Conservation (phyloP, 352 stramenopile genomes). For the Globisporangium irregulare region DNA sequence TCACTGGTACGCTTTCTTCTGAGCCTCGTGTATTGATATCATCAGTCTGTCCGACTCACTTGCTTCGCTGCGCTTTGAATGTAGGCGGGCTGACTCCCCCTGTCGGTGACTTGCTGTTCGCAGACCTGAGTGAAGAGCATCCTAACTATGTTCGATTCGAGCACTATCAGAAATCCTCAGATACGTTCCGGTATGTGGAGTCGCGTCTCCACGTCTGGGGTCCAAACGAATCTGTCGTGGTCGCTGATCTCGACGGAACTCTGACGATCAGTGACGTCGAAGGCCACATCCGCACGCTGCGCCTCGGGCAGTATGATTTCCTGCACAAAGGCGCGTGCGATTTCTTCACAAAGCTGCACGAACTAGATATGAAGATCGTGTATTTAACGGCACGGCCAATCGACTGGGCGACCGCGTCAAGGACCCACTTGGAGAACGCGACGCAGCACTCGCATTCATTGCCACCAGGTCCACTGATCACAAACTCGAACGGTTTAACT, state of each 20-base stretch:
- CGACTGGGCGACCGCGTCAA: slow-evolving; percentile 70
- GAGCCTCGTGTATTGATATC: background rate
- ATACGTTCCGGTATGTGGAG: slow-evolving; percentile 75
- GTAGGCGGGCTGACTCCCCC: slow-evolving; percentile 54
- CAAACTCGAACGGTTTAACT: slow-evolving; percentile 75
- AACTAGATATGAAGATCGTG: slow-evolving; percentile 69
- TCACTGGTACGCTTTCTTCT: slow-evolving; percentile 35
- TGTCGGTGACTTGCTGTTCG: slow-evolving; percentile 44
- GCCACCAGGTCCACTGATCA: slow-evolving; percentile 72
- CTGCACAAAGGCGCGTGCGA: slow-evolving; percentile 72
- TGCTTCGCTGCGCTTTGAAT: background rate
- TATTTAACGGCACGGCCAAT: slow-evolving; percentile 81
- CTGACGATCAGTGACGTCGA: slow-evolving; percentile 85
- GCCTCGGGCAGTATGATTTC: slow-evolving; percentile 82
- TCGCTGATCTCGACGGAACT: slow-evolving; percentile 80
- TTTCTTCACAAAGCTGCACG: slow-evolving; percentile 81
- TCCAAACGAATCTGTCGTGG: slow-evolving; percentile 75
- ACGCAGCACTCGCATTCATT: slow-evolving; percentile 54
- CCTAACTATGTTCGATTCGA: slow-evolving; percentile 76
- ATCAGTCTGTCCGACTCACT: background rate
- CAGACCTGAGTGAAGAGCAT: slow-evolving; percentile 57
- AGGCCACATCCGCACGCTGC: slow-evolving; percentile 80
- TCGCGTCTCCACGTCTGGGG: slow-evolving; percentile 72
- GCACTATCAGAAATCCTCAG: slow-evolving; percentile 65
- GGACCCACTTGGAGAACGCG: slow-evolving; percentile 73